A percentile compares a stretch with the other conserved stretches of the same genome.
Conservation (phyloP, 2,329 filamentous ascomycete genomes). For the Cladophialophora immunda region DNA sequence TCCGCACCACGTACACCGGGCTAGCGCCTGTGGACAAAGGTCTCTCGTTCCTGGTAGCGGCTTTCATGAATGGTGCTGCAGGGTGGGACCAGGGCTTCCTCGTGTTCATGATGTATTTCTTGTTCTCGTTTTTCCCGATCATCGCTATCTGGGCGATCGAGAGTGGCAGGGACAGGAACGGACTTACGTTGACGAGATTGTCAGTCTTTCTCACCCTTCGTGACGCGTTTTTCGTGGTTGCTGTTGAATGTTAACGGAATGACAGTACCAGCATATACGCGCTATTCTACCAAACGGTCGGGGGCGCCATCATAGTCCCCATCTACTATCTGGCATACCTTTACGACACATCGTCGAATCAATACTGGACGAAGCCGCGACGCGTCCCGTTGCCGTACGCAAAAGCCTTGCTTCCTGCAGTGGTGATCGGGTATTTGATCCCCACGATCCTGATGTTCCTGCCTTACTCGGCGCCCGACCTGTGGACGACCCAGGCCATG, state of each 20-base stretch:
- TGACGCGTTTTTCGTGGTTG: neutral
- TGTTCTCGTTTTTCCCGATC: conserved; percentile 34
- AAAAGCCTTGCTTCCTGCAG: conserved; percentile 40
- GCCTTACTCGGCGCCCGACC: conserved; percentile 31
- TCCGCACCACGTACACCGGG: conserved; percentile 32
- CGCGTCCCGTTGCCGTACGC: conserved; percentile 36
- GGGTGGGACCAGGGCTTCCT: conserved; percentile 32
- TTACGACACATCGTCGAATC: conserved; percentile 26
- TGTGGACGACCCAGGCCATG: conserved; percentile 33
- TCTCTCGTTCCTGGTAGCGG: conserved; percentile 30
- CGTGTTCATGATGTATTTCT: conserved; percentile 31
- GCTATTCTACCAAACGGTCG: conserved; percentile 35
- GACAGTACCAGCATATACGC: conserved; percentile 31
- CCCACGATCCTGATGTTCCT: conserved; percentile 43
- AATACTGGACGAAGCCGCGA: conserved; percentile 35
- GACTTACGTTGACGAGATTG: conserved; percentile 29
- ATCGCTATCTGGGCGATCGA: conserved; percentile 30
- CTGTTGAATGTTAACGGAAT: neutral
- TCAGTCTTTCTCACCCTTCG: conserved; percentile 7
- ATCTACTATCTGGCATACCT: conserved; percentile 41
- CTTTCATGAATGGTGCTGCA: conserved; percentile 29
- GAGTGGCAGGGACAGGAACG: conserved; percentile 30
- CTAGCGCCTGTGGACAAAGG: conserved; percentile 26
- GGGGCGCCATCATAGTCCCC: conserved; percentile 40
- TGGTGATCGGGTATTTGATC: conserved; percentile 41